Base-by-base conservation (phyloP, 2,329 filamentous ascomycete genomes). In the Fusarium brachygibbosum region DNA sequence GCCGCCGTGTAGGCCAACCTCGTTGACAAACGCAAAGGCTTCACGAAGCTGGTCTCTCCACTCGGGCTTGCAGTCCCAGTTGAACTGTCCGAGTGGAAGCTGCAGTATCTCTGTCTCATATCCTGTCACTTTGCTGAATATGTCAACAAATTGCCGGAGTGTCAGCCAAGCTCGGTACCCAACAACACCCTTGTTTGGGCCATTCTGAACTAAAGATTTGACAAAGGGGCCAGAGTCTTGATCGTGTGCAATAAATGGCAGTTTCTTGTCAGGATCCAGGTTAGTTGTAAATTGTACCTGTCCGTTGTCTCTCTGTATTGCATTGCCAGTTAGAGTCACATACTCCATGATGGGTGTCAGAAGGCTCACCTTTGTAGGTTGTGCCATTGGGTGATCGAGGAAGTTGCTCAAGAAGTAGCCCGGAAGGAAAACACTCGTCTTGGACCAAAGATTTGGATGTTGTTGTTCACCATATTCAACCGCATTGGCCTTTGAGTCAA, bases 401-500 rank as follows among this genome's bases (percentile, higher is more conserved):
- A 60, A 51, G 19, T 60, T 60, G 6, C 10, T 37, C 29, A 50
- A 31, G 28, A 60, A 60, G 16, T 58, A 50, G 8, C 42, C 42
- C 17, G 53, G 29, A 28, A 50, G 16, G 23, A 19, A 50, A 17
- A 60, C 35, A 32, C 58, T 60, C 16, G 58, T 50, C 42, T 58
- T 60, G 14, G 23, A 38, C 58, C 58, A 60, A 16, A 60, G 29
- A 23, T 42, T 12, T 23, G 42, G 42, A 10, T 58, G 53, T 10
- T 17, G 12, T 25, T 35, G 29, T 31, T 37, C 29, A 2, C 53
- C 35, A 14, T 60, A 50, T 14, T 42, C 58, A 17, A 35, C 35
- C 14, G 58, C 58, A 29, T 61, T 34, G 12, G 42, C 58, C 14
- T 61, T 44, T 14, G 58, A 61, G 35, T 61, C 54, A 35, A 37